Evolutionary conservation across 768 basidiomycete genomes (phyloP).

Genomic region (Gymnopilus junonius): DNA sequence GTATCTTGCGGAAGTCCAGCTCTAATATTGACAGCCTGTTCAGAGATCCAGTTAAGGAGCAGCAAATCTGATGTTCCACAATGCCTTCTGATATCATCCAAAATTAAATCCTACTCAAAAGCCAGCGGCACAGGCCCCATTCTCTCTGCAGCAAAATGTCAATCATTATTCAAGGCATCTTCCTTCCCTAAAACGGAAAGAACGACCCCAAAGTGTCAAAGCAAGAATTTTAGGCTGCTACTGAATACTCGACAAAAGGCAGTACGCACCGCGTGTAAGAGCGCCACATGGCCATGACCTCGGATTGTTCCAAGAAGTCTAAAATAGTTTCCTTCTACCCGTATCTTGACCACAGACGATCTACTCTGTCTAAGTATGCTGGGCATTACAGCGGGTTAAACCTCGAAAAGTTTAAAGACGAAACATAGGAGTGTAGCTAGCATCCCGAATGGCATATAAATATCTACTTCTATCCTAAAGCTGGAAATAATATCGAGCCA

Average conservation of each 20-base stretch:
- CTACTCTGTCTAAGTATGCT: neutral
- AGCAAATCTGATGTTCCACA: neutral
- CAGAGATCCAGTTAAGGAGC: neutral
- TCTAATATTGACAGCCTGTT: neutral
- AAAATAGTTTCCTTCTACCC: neutral
- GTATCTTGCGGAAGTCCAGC: too few relatives aligned
- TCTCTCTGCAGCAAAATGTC: neutral
- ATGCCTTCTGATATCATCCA: neutral
- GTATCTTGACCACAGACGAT: neutral
- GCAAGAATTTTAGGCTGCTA: neutral
- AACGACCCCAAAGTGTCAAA: neutral
- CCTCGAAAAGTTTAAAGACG: neutral
- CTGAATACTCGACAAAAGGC: neutral
- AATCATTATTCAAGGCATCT: neutral
- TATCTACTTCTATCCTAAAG: neutral
- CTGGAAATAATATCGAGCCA: neutral
- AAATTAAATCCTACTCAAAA: neutral
- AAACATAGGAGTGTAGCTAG: neutral
- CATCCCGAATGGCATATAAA: neutral
- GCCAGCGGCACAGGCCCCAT: neutral
- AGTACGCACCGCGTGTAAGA: neutral
- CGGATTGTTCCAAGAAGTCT: neutral
- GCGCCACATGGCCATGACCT: neutral
- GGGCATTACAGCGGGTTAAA: neutral
- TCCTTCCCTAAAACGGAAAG: neutral